Evolutionary conservation across 345 rosid genomes (phyloP).

Genomic region (Corymbia maculata): DNA sequence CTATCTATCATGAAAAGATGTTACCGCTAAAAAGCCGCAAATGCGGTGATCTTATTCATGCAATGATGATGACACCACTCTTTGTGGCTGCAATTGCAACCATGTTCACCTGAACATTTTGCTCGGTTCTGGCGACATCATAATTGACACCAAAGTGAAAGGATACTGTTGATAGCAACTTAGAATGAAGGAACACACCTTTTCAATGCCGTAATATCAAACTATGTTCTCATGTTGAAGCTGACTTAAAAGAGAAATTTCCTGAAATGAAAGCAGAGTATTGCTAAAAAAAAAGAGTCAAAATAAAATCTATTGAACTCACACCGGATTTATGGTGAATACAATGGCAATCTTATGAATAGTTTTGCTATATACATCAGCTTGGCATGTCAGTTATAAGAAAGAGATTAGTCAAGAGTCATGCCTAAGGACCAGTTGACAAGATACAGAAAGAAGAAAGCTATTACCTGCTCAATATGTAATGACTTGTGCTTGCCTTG

Average conservation of each 20-base stretch:
- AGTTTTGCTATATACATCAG: too few species aligned
- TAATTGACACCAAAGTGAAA: not conserved
- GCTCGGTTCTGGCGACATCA: not conserved
- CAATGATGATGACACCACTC: too few species aligned
- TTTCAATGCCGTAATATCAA: conserved; percentile 67
- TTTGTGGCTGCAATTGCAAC: too few species aligned
- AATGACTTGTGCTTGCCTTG: conserved; percentile 47
- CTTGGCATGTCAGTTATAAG: too few species aligned
- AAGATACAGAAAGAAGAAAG: not conserved
- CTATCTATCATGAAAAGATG: too few species aligned
- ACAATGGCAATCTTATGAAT: not conserved
- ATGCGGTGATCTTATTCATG: too few species aligned
- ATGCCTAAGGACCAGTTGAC: not conserved
- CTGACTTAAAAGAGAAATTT: conserved; percentile 17
- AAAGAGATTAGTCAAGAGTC: not conserved
- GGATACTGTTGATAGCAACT: not conserved
- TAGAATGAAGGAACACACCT: conserved; percentile 25
- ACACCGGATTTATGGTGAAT: not conserved
- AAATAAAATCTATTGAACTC: not conserved
- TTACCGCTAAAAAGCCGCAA: too few species aligned
- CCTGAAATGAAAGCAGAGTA: conserved; percentile 36
- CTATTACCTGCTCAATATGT: conserved; percentile 27
- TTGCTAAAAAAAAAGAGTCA: not conserved
- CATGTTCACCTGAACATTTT: too few species aligned
- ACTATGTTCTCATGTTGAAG: conserved; percentile 78